Conservation (phyloP, 2,329 filamentous ascomycete genomes). For the Stagonosporopsis tanaceti region DNA sequence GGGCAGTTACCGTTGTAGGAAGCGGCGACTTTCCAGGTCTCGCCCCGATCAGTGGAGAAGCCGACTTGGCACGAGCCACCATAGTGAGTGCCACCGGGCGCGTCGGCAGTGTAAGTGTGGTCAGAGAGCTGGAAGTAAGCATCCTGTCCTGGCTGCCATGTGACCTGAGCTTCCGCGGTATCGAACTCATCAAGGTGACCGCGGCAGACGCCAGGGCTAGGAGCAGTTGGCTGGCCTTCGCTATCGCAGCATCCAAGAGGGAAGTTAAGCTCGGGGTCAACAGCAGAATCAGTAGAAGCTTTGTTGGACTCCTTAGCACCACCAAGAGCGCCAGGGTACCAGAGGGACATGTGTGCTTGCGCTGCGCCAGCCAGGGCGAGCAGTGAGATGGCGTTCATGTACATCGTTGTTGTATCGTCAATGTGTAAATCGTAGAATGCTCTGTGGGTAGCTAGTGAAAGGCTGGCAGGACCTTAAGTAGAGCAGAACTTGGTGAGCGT, state of each 20-base stretch:
- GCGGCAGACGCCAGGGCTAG: conserved; percentile 50
- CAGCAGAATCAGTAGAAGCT: conserved; percentile 21
- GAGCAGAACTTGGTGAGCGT: conserved; percentile 12
- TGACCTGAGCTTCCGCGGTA: conserved; percentile 53
- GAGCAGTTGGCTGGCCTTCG: conserved; percentile 43
- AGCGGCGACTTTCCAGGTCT: conserved; percentile 55
- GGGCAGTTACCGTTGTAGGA: conserved; percentile 59
- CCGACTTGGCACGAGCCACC: conserved; percentile 59
- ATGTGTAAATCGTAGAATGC: conserved; percentile 16
- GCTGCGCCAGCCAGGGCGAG: conserved; percentile 41
- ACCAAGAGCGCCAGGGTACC: conserved; percentile 54
- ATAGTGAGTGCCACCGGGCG: conserved; percentile 53
- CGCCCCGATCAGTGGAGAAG: conserved; percentile 53
- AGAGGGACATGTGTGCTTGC: conserved; percentile 54
- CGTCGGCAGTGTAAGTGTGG: conserved; percentile 43
- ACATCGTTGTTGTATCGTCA: conserved; percentile 30
- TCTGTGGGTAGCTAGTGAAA: conserved; percentile 23
- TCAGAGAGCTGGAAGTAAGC: conserved; percentile 50
- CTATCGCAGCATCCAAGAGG: conserved; percentile 57
- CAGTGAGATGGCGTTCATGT: conserved; percentile 34
- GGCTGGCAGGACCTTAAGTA: conserved; percentile 20
- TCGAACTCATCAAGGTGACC: conserved; percentile 56
- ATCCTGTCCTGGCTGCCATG: conserved; percentile 53
- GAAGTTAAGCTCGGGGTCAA: conserved; percentile 49
- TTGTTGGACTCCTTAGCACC: conserved; percentile 55